Evolutionary conservation across 306 rosid species (phyloP).

Genomic region (Bauhinia variegata): DNA sequence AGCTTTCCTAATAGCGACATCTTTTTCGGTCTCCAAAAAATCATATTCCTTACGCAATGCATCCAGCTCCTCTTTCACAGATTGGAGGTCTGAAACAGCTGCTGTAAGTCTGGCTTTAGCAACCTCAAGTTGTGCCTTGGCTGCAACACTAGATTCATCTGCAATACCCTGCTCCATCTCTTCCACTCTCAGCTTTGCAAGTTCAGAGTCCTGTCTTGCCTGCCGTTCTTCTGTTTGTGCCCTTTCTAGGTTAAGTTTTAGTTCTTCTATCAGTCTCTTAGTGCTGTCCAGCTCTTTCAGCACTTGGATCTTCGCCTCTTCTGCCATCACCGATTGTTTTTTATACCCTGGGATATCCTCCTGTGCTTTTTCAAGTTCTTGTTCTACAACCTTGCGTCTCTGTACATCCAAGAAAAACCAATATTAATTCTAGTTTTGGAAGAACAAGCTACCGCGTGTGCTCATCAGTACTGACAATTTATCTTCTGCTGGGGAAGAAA

Average conservation of each 20-base stretch:
- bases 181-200: conserved; percentile 96
- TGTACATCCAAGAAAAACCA: conserved; percentile 45
- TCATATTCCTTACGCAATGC: conserved; percentile 68
- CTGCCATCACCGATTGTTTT: conserved; percentile 70
- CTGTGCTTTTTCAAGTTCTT: conserved; percentile 78
- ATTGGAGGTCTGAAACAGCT: conserved; percentile 76
- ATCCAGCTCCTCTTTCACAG: conserved; percentile 83
- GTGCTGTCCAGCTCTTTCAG: conserved; percentile 83
- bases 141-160: conserved; percentile 95
- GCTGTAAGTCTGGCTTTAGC: conserved; percentile 85
- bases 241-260: conserved; percentile 91
- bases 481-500: conserved; percentile 21
- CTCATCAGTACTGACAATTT: conserved; percentile 21
- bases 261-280: conserved; percentile 86
- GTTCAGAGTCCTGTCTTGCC: conserved; percentile 97
- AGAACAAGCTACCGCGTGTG: conserved; percentile 21
- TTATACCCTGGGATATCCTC: conserved; percentile 78
- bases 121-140: conserved; percentile 97
- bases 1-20: conserved; percentile 71
- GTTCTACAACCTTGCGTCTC: conserved; percentile 83
- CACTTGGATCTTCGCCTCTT: conserved; percentile 57
- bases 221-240: conserved; percentile 95
- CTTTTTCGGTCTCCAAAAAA: conserved; percentile 74
- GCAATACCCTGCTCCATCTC: conserved; percentile 99
- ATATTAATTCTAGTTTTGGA: conserved; percentile 27